Percentiles rank a stretch among this genome's conserved stretches.
Evolutionary conservation across 1,284 basidiomycete species (phyloP).

Genomic region (Tylopilus sp.): DNA sequence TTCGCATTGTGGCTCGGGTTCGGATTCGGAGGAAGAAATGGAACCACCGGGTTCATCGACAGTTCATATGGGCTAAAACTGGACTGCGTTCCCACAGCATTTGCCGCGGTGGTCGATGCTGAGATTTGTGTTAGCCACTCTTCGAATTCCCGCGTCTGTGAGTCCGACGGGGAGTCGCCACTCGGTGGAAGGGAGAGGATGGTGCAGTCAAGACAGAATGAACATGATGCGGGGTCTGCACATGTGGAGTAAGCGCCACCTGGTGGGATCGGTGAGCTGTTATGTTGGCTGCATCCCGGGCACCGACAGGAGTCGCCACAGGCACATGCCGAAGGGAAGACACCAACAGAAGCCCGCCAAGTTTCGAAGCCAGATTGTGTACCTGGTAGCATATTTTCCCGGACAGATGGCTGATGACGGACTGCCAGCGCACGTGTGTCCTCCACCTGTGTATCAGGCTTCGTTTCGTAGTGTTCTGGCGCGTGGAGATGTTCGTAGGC

Average conservation of each 20-base stretch:
- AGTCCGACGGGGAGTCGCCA: conserved; percentile 19
- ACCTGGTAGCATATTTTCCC: conserved; percentile 13
- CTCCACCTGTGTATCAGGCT: conserved; percentile 16
- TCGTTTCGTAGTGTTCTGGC: conserved; percentile 29
- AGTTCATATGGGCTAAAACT: conserved; percentile 29
- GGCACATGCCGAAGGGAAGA: conserved; percentile 41
- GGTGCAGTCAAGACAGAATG: conserved; percentile 56
- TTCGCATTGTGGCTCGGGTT: conserved; percentile 6
- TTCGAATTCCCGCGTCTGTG: conserved; percentile 40
- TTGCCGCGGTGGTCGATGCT: conserved; percentile 13
- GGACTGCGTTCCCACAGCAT: conserved; percentile 19
- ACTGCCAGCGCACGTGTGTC: conserved; percentile 19
- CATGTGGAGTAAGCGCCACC: conserved; percentile 37
- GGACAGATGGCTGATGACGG: conserved; percentile 20
- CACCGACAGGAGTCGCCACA: conserved; percentile 54
- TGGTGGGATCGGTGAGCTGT: conserved; percentile 31
- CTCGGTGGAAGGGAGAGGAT: conserved; percentile 44
- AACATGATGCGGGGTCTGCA: conserved; percentile 45
- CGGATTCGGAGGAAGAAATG: conserved; percentile 14
- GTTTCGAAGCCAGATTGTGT: conserved; percentile 20
- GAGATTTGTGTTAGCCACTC: conserved; percentile 47
- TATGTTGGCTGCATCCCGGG: conserved; percentile 49
- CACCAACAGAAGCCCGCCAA: conserved; percentile 23
- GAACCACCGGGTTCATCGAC: conserved; percentile 21
- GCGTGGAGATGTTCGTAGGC: conserved; percentile 47